These are phyloP conservation scores for Plasmodium berghei DNA, from an alignment of 169 alveolate species.

Conservation along the genomic window DNA sequence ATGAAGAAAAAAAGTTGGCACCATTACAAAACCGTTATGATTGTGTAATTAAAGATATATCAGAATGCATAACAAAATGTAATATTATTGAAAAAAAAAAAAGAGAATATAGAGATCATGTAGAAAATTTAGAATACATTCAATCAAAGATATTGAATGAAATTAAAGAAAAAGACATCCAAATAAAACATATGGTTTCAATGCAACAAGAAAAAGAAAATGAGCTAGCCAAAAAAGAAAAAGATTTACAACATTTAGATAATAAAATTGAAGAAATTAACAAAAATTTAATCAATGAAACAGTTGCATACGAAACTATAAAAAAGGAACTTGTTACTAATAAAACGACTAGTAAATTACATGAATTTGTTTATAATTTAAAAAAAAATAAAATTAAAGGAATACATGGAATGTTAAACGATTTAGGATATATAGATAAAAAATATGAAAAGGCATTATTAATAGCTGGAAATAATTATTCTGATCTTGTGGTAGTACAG, in stretches of 20 bases:
- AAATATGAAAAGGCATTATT: conserved; percentile 92
- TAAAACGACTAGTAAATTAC: conserved; percentile 71
- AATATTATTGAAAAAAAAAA: conserved; percentile 77
- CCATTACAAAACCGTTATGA: conserved; percentile 84
- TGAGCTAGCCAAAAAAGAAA: conserved; percentile 8
- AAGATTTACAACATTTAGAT: conserved; percentile 51
- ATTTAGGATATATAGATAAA: conserved; percentile 91
- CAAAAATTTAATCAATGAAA: conserved; percentile 28
- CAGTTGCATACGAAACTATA: conserved; percentile 78
- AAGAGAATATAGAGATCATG: conserved; percentile 27
- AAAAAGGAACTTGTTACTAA: conserved; percentile 74
- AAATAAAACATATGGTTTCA: conserved; percentile 32
- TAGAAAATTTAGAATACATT: conserved; percentile 29
- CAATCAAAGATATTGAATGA: conserved; percentile 64
- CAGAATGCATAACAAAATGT: conserved; percentile 73
- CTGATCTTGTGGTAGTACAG: conserved; percentile 93
- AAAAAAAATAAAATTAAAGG: conserved; percentile 82
- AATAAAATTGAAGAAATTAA: conserved; percentile 16
- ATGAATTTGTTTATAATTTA: conserved; percentile 77
- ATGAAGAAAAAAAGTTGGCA: conserved; percentile 80
- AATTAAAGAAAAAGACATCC: conserved; percentile 52
- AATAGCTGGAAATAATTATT: conserved; percentile 88
- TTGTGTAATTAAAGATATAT: conserved; percentile 59
- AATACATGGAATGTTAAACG: conserved; percentile 94
- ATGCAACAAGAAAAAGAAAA: conserved; percentile 33